Percentiles rank a stretch among this genome's conserved stretches.
Conservation (phyloP, 495 filamentous ascomycete genomes). For the Daldinia concentrica region DNA sequence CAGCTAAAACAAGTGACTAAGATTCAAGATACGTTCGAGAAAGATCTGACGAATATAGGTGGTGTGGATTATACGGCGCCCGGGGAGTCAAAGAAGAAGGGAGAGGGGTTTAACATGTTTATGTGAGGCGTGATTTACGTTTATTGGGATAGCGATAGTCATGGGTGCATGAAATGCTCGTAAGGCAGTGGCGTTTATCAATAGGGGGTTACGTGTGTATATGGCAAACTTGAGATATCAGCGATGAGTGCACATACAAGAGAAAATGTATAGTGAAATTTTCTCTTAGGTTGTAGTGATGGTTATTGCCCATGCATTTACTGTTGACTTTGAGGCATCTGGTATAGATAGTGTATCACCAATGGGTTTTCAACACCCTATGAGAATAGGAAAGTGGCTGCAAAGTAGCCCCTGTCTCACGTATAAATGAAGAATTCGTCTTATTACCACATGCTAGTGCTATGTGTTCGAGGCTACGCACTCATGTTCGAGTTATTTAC, state of each 20-base stretch:
- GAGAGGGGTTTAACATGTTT: slow-evolving; percentile 46
- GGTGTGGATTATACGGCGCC: slow-evolving; percentile 50
- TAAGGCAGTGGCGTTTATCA: background rate
- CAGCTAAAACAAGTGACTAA: slow-evolving; percentile 47
- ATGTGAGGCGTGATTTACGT: slow-evolving; percentile 28
- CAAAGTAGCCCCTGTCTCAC: background rate
- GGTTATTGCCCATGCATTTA: background rate
- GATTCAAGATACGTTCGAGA: slow-evolving; percentile 50
- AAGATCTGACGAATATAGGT: slow-evolving; percentile 43
- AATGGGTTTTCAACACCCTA: background rate
- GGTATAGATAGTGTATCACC: background rate
- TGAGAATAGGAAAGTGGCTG: background rate
- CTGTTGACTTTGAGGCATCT: background rate
- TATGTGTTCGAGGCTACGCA: background rate
- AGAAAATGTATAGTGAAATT: too few species aligned
- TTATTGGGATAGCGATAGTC: too few species aligned
- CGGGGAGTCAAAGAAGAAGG: slow-evolving; percentile 39
- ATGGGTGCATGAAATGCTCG: background rate
- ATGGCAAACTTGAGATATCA: background rate
- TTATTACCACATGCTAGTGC: background rate
- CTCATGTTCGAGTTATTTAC: background rate
- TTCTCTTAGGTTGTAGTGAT: background rate
- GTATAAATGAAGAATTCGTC: background rate
- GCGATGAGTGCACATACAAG: background rate
- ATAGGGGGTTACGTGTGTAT: background rate